Base-by-base conservation (phyloP, 2,329 filamentous ascomycete species). In the Thermoascus crustaceus region DNA sequence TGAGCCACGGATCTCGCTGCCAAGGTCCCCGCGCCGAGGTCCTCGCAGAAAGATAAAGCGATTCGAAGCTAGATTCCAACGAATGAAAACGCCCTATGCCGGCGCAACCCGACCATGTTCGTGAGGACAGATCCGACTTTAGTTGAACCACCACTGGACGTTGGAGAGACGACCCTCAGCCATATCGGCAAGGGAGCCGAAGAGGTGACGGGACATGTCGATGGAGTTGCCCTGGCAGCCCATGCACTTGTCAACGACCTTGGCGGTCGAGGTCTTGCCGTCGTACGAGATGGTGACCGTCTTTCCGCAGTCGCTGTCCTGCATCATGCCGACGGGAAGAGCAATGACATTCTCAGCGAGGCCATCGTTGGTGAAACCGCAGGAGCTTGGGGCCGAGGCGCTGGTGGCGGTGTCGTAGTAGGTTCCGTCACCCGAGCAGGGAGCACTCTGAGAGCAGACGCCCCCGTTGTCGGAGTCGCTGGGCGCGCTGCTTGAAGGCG, bases 211-310 rank as follows among this genome's bases (percentile, higher is more conserved):
- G 45, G 72, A 75, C 46, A 81, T 68, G 50, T 86, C 82, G 32
- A 86, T 73, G 49, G 69, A 65, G 25, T 56, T 44, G 21, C 49
- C 34, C 41, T 32, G 51, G 58, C 85, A 91, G 48, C 80, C 79
- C 62, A 75, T 73, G 69, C 85, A 91, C 66, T 84, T 85, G 67
- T 91, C 85, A 34, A 72, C 72, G 42, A 88, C 75, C 3, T 49
- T 71, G 42, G 76, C 83, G 2, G 58, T 66, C 47, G 67, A 56
- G 2, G 69, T 70, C 57, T 73, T 73, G 57, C 82, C 82, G 32
- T 71, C 67, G 54, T 67, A 67, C 25, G 50, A 64, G 64, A 87
- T 76, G 45, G 71, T 78, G 52, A 88, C 73, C 32, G 64, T 76
- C 65, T 77, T 73, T 56, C 77, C 78, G 61, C 85, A 91, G 57